Evolutionary conservation across 2,329 filamentous ascomycete species (phyloP).

Genomic region (Phialocephala sp.): DNA sequence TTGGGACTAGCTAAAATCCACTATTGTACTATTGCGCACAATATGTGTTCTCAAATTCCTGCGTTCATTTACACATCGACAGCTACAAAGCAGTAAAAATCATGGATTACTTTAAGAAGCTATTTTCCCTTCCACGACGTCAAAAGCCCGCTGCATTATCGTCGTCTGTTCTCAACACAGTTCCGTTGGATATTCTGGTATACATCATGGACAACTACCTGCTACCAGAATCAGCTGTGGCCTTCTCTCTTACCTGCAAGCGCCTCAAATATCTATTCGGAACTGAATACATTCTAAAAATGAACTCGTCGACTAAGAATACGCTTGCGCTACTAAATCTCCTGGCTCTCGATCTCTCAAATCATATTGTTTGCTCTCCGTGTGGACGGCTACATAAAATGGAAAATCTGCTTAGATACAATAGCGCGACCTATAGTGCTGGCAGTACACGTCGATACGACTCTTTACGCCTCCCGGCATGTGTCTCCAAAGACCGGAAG

Average conservation of each 20-base stretch:
- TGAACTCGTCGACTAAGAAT: constrained; percentile 9
- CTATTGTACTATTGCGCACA: no score
- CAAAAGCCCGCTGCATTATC: no score
- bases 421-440: constrained; percentile 14
- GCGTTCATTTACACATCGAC: no score
- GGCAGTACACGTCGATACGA: no score
- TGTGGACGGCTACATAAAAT: constrained; percentile 28
- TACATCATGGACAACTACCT: constrained; percentile 25
- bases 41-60: no score
- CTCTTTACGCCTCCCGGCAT: constrained; percentile 16
- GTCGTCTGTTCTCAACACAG: no score
- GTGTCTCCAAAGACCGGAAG: constrained; percentile 10
- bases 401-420: constrained; percentile 25
- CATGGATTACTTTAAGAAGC: no score
- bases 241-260: constrained; percentile 27
- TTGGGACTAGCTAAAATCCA: no score
- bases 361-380: constrained; percentile 21
- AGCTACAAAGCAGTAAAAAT: no score
- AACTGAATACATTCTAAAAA: constrained; percentile 13
- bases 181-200: constrained; percentile 21
- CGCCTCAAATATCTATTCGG: constrained; percentile 19
- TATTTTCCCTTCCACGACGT: no score
- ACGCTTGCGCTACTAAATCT: constrained; percentile 23
- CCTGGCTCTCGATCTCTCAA: constrained; percentile 26
- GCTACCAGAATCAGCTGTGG: constrained; percentile 21